A percentile compares a stretch with the other conserved stretches of the same genome.
Conservation (phyloP, 2,329 filamentous ascomycete genomes). For the Diaporthe batatas region DNA sequence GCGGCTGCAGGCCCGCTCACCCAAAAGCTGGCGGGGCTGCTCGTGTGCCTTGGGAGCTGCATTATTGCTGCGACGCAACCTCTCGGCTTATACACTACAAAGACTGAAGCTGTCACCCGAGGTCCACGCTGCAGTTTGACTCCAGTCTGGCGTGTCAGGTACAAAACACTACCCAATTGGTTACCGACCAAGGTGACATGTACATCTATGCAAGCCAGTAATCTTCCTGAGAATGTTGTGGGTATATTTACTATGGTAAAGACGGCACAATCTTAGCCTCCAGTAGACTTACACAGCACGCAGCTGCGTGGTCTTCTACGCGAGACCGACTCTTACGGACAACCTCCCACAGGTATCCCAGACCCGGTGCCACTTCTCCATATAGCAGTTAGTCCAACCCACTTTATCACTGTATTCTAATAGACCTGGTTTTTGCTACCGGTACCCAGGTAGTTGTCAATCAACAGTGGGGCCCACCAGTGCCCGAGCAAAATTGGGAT, state of each 20-base stretch:
- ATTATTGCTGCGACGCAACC: constrained; percentile 1
- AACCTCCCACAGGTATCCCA: no score
- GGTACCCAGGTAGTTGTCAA: no score
- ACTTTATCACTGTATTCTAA: no score
- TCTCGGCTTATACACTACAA: constrained; percentile 11
- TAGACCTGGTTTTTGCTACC: neutral
- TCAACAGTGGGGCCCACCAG: neutral
- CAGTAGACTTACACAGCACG: neutral
- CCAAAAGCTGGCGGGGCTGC: neutral
- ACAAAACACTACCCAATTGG: no score
- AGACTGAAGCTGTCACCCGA: neutral
- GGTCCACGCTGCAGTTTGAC: neutral
- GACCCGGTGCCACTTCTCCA: no score
- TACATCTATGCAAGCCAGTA: neutral
- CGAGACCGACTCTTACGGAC: no score
- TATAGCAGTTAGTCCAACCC: no score
- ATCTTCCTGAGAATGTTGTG: neutral
- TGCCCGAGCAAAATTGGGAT: constrained; percentile 2
- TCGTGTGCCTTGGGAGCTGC: neutral
- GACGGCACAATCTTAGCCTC: neutral
- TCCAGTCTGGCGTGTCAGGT: neutral
- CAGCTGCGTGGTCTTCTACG: neutral
- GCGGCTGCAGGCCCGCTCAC: neutral
- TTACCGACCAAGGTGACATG: no score
- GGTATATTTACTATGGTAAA: no score